A percentile compares a stretch with the other conserved stretches of the same genome.
These are phyloP conservation scores for Fusarium equiseti DNA, from an alignment of 2,329 filamentous ascomycete species.

Conservation along the genomic window DNA sequence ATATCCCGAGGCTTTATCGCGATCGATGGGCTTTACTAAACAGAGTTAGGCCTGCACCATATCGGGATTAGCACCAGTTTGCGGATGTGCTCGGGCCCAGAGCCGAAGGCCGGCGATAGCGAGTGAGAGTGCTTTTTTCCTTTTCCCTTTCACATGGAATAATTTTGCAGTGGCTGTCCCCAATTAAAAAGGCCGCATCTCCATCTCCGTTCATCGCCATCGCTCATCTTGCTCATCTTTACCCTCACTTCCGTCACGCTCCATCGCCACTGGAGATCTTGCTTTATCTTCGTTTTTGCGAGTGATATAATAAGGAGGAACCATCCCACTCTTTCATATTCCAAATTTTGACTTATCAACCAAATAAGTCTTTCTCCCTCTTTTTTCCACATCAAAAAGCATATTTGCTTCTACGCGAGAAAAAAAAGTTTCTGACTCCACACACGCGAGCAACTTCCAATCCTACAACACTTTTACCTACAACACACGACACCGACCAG, in stretches of 20 bases:
- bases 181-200: constrained; percentile 45
- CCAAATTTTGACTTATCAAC: constrained; percentile 13
- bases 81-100: constrained; percentile 40
- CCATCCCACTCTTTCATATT: constrained; percentile 2
- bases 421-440: constrained; percentile 41
- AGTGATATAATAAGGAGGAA: constrained; percentile 34
- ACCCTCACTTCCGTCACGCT: constrained; percentile 30
- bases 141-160: constrained; percentile 46
- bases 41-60: constrained; percentile 12
- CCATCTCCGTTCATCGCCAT: constrained; percentile 22
- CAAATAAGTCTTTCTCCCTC: background rate
- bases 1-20: constrained; percentile 51
- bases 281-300: constrained; percentile 29
- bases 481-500: constrained; percentile 6
- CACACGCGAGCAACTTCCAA: constrained; percentile 26
- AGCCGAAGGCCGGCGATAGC: constrained; percentile 48
- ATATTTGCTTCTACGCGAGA: background rate
- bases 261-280: constrained; percentile 38
- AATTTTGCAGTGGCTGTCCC: constrained; percentile 39
- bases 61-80: constrained; percentile 23
- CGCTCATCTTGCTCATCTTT: constrained; percentile 29
- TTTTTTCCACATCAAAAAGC: constrained; percentile 11
- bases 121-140: constrained; percentile 22
- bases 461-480: constrained; percentile 6
- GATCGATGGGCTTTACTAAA: constrained; percentile 25